Percentiles rank a stretch among this genome's conserved stretches.
phyloP scores from a whole-genome alignment of 306 rosid species.

The Medicago truncatula region DNA sequence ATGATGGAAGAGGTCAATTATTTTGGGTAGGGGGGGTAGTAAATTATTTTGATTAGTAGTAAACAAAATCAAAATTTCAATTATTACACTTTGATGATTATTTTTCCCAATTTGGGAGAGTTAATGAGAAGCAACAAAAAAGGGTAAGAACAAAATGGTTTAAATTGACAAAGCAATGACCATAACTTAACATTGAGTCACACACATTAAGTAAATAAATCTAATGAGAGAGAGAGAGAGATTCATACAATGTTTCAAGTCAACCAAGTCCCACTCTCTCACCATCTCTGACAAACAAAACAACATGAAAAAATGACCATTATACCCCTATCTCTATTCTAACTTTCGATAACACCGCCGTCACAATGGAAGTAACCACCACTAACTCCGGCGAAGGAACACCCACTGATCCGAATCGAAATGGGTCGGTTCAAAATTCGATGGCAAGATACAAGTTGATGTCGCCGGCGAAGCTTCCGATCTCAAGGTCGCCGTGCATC shows the following conservation, averaged over 20 bases:
- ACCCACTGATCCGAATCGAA: conserved; percentile 48
- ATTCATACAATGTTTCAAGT: conserved; percentile 57
- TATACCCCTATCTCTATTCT: conserved; percentile 50
- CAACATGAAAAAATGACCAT: conserved; percentile 55
- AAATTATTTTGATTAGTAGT: too few relatives aligned
- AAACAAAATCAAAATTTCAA: too few relatives aligned
- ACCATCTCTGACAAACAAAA: conserved; percentile 1
- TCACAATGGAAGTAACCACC: conserved; percentile 56
- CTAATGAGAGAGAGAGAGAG: conserved; percentile 8
- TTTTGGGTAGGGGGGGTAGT: too few relatives aligned
- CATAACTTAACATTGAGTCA: conserved; percentile 25
- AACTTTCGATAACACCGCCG: conserved; percentile 14
- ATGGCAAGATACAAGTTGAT: conserved; percentile 77
- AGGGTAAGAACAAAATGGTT: conserved; percentile 33
- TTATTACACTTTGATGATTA: too few relatives aligned
- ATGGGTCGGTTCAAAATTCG: conserved; percentile 38
- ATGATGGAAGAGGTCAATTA: too few relatives aligned
- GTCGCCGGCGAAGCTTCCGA: conserved; percentile 98
- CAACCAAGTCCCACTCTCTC: conserved; percentile 51
- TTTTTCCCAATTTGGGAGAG: background rate
- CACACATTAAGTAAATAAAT: background rate
- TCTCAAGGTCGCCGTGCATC: conserved; percentile 84
- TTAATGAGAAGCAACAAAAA: conserved; percentile 31
- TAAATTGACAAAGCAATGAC: conserved; percentile 49
- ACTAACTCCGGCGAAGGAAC: conserved; percentile 35